phyloP scores from a whole-genome alignment of 192 early-diverging fungal genomes.

The Endogone sp. region DNA sequence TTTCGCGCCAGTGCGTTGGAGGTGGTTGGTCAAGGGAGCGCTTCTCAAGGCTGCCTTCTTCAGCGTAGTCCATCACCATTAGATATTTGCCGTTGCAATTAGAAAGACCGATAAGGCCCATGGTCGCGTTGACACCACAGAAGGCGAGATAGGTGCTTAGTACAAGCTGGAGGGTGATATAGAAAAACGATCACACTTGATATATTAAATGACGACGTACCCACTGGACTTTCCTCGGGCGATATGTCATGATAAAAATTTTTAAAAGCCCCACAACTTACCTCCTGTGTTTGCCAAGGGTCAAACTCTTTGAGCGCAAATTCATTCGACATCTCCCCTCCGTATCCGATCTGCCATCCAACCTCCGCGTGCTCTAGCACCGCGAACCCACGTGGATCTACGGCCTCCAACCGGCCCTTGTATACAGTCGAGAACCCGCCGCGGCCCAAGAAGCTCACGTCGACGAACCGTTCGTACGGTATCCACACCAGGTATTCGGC shows the following conservation, averaged over 20 bases:
- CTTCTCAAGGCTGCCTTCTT: background rate
- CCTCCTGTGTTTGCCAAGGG: background rate
- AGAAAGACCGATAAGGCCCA: background rate
- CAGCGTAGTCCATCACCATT: background rate
- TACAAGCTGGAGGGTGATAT: background rate
- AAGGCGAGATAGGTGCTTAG: background rate
- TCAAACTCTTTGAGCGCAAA: background rate
- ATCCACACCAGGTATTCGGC: conserved; percentile 3
- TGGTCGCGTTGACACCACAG: background rate
- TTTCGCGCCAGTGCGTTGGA: background rate
- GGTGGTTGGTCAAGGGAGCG: background rate
- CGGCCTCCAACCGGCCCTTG: background rate
- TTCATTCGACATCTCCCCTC: background rate
- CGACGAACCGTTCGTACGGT: conserved; percentile 1
- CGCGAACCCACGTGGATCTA: background rate
- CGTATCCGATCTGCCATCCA: background rate
- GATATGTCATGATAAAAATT: too few relatives aligned
- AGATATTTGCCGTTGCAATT: background rate
- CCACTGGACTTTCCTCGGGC: too few relatives aligned
- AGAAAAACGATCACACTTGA: too few relatives aligned
- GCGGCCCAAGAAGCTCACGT: background rate
- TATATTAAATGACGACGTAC: too few relatives aligned
- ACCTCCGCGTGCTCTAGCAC: background rate
- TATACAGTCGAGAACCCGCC: conserved; percentile 11
- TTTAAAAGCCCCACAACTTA: background rate